Percentiles rank a stretch among this genome's conserved stretches.
Conservation (phyloP, 257 asterid species). For the Nicotiana undulata region DNA sequence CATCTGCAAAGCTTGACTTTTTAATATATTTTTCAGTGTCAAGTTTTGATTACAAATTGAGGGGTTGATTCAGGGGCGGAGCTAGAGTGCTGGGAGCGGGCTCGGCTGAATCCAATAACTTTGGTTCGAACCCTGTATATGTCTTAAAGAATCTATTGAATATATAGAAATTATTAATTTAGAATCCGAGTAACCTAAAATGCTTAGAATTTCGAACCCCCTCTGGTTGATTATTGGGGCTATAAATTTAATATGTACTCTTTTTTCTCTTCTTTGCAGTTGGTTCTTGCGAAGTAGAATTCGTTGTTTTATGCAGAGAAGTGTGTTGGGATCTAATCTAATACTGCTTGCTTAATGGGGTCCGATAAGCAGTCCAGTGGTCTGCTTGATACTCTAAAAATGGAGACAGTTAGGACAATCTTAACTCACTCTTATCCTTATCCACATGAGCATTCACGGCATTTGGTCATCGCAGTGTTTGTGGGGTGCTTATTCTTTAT, state of each 20-base stretch:
- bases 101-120: too few species aligned
- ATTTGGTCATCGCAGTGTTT: slow-evolving; percentile 86
- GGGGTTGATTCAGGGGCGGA: background rate
- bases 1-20: background rate
- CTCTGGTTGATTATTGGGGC: slow-evolving; percentile 2
- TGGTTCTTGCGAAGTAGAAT: slow-evolving; percentile 20
- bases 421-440: slow-evolving; percentile 86
- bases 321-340: slow-evolving; percentile 5
- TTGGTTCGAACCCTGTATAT: too few species aligned
- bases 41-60: slow-evolving; percentile 9
- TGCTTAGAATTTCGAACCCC: too few species aligned
- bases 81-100: too few species aligned
- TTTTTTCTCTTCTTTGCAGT: slow-evolving; percentile 17
- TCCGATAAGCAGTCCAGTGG: slow-evolving; percentile 55
- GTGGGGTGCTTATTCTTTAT: slow-evolving; percentile 96
- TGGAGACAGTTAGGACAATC: slow-evolving; percentile 92
- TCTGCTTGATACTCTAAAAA: slow-evolving; percentile 65
- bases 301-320: slow-evolving; percentile 19
- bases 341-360: slow-evolving; percentile 38
- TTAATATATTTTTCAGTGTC: background rate
- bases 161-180: too few species aligned
- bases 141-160: too few species aligned
- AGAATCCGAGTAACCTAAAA: too few species aligned
- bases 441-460: slow-evolving; percentile 98
- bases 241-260: background rate